phyloP scores from a whole-genome alignment of 2,329 filamentous ascomycete species.

The Microdochium paspali region DNA sequence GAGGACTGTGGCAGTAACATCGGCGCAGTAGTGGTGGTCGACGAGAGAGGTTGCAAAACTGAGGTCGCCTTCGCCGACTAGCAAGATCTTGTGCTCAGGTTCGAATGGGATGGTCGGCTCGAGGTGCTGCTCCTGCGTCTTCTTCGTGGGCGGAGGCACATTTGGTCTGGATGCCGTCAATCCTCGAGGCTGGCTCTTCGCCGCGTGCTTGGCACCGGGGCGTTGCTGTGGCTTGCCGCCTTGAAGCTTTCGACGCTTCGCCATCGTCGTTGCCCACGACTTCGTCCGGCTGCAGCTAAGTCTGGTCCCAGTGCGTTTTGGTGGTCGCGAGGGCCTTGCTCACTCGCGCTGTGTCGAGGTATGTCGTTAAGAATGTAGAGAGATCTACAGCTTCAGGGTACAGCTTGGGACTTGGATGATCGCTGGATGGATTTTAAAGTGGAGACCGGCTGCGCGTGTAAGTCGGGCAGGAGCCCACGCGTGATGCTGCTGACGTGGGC shows the following conservation, averaged over 20 bases:
- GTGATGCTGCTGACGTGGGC: no score
- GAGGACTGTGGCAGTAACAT: slow-evolving; percentile 60
- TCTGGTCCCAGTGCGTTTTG: no score
- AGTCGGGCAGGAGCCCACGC: no score
- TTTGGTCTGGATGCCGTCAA: slow-evolving; percentile 3
- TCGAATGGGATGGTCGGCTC: slow-evolving; percentile 58
- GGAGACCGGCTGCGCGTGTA: no score
- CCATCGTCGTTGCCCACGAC: slow-evolving; percentile 17
- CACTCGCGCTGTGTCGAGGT: no score
- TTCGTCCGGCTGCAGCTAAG: slow-evolving; percentile 2
- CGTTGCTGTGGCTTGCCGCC: background rate
- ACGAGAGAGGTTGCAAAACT: slow-evolving; percentile 65
- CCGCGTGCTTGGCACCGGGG: background rate
- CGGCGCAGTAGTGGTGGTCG: slow-evolving; percentile 53
- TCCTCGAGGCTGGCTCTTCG: slow-evolving; percentile 1
- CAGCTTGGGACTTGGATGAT: no score
- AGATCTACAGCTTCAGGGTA: no score
- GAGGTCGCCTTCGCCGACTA: slow-evolving; percentile 74
- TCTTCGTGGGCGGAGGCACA: slow-evolving; percentile 8
- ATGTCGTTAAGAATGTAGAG: no score
- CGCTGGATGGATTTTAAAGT: no score
- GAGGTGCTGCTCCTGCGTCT: slow-evolving; percentile 15
- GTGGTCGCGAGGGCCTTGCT: no score
- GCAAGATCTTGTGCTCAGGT: slow-evolving; percentile 57
- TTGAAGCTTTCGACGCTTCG: slow-evolving; percentile 25